Base-by-base conservation (phyloP, 768 basidiomycete genomes). In the Amanita muscaria region DNA sequence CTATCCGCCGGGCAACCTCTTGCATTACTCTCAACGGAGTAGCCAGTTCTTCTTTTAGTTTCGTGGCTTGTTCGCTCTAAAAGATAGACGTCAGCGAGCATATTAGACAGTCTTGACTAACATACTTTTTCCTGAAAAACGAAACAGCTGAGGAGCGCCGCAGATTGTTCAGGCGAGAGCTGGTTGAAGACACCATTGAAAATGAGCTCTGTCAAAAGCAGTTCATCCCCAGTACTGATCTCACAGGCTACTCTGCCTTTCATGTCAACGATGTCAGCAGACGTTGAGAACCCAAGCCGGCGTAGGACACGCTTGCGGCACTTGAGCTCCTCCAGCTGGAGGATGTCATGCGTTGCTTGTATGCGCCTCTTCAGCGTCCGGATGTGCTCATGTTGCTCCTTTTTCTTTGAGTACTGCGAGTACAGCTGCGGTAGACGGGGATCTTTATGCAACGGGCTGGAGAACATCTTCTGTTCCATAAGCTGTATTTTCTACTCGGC, bases 201-300 rank as follows among this genome's bases (percentile, higher is more conserved):
- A 48, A 99, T 83, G 56, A 99, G 75, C 63, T 98, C 96, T 1
- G 96, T 99, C 50, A 99, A 72, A 25, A 99, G 71, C 41, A 99
- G 66, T 65, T 99, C 96, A 57, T 99, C 96, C 5, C 96, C 96
- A 2, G 92, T 83, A 59, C 88, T 91, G 64, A 99, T 98, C 65
- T 99, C 96, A 60, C 96, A 99, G 14, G 96, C 96, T 1, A 99
- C 94, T 30, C 96, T 74, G 1, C 96, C 96, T 67, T 99, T 99
- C 76, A 92, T 81, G 59, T 98, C 96, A 16, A 98, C 90, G 47
- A 98, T 96, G 61, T 98, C 94, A 1, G 83, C 76, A 8, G 80
- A 60, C 11, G 76, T 83, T 2, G 91, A 93, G 69, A 98, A 98
- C 0, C 85, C 93, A 5, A 99, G 67, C 25, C 96, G 77, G 27